Conservation (phyloP, 2,329 filamentous ascomycete species). For the Diplodia scrobiculata region DNA sequence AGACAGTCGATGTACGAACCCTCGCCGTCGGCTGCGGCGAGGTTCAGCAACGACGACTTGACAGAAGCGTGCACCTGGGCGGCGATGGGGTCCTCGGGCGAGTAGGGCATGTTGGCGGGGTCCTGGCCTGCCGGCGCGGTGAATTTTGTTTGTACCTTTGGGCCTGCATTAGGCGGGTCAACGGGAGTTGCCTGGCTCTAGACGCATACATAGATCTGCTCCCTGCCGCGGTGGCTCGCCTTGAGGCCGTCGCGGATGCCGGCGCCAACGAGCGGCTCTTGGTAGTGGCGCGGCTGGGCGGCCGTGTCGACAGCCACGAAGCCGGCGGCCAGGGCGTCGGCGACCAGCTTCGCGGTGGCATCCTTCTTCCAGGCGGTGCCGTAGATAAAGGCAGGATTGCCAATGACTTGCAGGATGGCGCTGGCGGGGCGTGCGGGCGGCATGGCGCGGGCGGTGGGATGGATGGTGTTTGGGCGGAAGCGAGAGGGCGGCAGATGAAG, state of each 20-base stretch:
- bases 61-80: conserved; percentile 70
- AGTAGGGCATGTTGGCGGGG: conserved; percentile 62
- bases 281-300: conserved; percentile 76
- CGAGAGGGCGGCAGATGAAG: conserved; percentile 11
- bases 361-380: conserved; percentile 87
- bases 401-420: conserved; percentile 18
- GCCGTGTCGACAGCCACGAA: conserved; percentile 78
- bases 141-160: conserved; percentile 79
- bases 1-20: conserved; percentile 59
- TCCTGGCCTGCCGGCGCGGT: conserved; percentile 67
- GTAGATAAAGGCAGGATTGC: conserved; percentile 62
- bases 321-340: conserved; percentile 66
- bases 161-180: conserved; percentile 6
- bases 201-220: conserved; percentile 63
- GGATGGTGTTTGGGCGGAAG: neutral
- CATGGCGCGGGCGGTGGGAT: neutral
- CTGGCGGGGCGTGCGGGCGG: conserved; percentile 7
- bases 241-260: conserved; percentile 65
- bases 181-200: neutral
- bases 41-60: conserved; percentile 65
- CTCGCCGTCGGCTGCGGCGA: conserved; percentile 42
- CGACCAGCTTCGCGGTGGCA: conserved; percentile 66
- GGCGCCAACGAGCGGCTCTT: conserved; percentile 69
- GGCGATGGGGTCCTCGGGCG: conserved; percentile 58
- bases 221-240: conserved; percentile 60